Base-by-base conservation (phyloP, 176 grass and related monocot genomes). In the Triticum turgidum region DNA sequence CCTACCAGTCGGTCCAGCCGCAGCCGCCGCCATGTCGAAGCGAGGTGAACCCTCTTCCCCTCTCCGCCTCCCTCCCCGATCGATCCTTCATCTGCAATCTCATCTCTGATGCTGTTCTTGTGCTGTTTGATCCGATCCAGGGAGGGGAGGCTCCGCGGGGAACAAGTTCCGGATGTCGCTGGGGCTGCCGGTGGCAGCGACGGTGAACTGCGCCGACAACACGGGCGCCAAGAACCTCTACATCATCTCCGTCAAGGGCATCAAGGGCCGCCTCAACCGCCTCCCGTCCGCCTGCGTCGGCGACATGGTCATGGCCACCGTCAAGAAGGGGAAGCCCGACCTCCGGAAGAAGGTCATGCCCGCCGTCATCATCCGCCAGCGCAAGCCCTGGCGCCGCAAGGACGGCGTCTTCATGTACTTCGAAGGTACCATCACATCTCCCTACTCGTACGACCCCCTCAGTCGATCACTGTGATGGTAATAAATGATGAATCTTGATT, bases 301-400 rank as follows among this genome's bases (percentile, higher is more conserved):
- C 41, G 92, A 93, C 89, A 93, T 93, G 89, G 89, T 93, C 59
- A 93, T 93, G 92, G 89, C 92, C 86, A 91, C 92, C 32, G 89
- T 93, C 7, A 93, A 93, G 92, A 91, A 93, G 83, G 92, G 92
- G 0, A 92, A 90, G 77, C 84, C 91, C 30, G 91, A 93, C 13
- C 88, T 93, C 66, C 83, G 91, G 15, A 93, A 93, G 86, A 91
- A 91, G 83, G 92, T 88, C 32, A 91, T 93, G 89, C 92, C 89
- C 27, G 92, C 92, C 22, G 89, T 93, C 86, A 86, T 91, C 82
- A 80, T 93, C 83, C 87, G 89, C 62, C 92, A 93, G 80, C 86
- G 89, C 76, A 91, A 91, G 81, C 89, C 85, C 0, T 91, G 86
- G 86, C 88, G 91, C 67, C 88, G 91, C 67, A 93, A 93, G 91